A percentile compares a stretch with the other conserved stretches of the same genome.
Evolutionary conservation across 2,329 filamentous ascomycete genomes (phyloP).

Genomic region (Exserohilum turcica): DNA sequence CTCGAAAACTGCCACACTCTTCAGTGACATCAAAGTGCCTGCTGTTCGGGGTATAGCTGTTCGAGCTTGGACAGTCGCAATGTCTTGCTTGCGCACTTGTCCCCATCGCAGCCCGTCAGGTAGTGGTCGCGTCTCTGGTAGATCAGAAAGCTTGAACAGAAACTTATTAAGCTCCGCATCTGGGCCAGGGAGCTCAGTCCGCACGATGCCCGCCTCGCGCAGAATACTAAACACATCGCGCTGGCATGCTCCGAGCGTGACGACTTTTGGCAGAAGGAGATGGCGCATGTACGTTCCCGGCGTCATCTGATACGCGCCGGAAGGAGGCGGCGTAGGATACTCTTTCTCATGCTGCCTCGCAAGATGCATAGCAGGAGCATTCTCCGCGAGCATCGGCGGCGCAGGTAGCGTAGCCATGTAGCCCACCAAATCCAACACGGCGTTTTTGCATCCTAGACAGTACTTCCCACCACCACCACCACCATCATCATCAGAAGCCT

Average conservation of each 20-base stretch:
- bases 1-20: slow-evolving; percentile 51
- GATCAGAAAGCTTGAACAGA: slow-evolving; percentile 56
- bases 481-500: too few relatives aligned
- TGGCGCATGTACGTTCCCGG: slow-evolving; percentile 40
- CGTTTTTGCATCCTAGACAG: slow-evolving; percentile 36
- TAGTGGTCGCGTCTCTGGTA: slow-evolving; percentile 51
- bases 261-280: slow-evolving; percentile 41
- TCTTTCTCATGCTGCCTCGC: slow-evolving; percentile 38
- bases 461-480: slow-evolving; percentile 13
- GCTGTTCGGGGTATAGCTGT: slow-evolving; percentile 61
- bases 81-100: slow-evolving; percentile 57
- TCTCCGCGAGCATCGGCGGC: slow-evolving; percentile 36
- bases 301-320: slow-evolving; percentile 23
- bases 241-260: slow-evolving; percentile 55
- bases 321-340: slow-evolving; percentile 28
- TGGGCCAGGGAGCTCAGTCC: slow-evolving; percentile 38
- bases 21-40: slow-evolving; percentile 50
- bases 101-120: slow-evolving; percentile 63
- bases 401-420: slow-evolving; percentile 35
- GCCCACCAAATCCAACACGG: slow-evolving; percentile 36
- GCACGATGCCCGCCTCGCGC: slow-evolving; percentile 27
- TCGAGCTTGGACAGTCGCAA: slow-evolving; percentile 57
- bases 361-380: slow-evolving; percentile 29
- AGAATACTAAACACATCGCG: slow-evolving; percentile 34
- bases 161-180: slow-evolving; percentile 58